Conservation (phyloP, 1,139 yeast species). For the Candida sanyaensis region DNA sequence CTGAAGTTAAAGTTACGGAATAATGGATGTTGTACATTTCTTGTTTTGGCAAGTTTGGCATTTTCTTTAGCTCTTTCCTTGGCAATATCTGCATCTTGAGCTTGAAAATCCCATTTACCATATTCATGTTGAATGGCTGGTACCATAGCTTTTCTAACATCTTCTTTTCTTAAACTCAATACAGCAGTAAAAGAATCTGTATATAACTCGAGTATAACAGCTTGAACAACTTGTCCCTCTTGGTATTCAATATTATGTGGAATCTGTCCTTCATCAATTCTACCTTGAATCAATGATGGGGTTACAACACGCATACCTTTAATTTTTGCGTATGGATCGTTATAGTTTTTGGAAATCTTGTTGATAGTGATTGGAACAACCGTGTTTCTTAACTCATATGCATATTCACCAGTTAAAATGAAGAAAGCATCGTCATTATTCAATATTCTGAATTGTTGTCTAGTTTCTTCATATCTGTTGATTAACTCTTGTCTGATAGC, state of each 20-base stretch:
- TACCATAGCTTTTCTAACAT: constrained; percentile 58
- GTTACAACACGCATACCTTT: constrained; percentile 62
- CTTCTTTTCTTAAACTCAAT: constrained; percentile 68
- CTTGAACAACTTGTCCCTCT: constrained; percentile 84
- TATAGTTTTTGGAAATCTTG: constrained; percentile 49
- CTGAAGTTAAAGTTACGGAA: constrained; percentile 79
- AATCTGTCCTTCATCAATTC: constrained; percentile 65
- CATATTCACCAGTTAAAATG: constrained; percentile 84
- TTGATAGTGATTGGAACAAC: constrained; percentile 77
- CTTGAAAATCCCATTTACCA: constrained; percentile 79
- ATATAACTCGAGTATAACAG: constrained; percentile 69
- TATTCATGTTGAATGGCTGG: constrained; percentile 56
- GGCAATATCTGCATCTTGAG: constrained; percentile 68
- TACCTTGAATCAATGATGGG: constrained; percentile 76
- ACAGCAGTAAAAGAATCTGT: constrained; percentile 74
- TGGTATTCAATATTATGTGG: constrained; percentile 53
- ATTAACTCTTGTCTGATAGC: constrained; percentile 88
- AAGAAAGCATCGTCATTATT: constrained; percentile 77
- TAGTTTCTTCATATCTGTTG: constrained; percentile 81
- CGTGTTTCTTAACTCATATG: constrained; percentile 67
- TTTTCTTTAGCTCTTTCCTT: constrained; percentile 60
- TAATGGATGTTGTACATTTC: constrained; percentile 90
- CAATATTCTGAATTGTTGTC: constrained; percentile 70
- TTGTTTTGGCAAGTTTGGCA: constrained; percentile 53
- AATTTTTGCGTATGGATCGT: constrained; percentile 37